phyloP scores from a whole-genome alignment of 2,329 filamentous ascomycete genomes.

The Fusarium lyarnte region DNA sequence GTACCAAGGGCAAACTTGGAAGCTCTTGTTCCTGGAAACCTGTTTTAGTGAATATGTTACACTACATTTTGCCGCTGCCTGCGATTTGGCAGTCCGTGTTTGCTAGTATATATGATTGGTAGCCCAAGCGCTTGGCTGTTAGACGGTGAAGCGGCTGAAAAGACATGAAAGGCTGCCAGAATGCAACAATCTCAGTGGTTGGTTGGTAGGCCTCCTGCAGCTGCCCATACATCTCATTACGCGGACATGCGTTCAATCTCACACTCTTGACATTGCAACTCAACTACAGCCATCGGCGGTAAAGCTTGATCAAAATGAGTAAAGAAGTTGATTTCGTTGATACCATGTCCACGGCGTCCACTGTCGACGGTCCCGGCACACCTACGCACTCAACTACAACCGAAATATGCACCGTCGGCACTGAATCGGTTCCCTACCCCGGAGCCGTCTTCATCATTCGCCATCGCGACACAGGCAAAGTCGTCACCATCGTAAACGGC shows the following conservation, averaged over 20 bases:
- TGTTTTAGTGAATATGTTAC: neutral
- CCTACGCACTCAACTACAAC: slow-evolving; percentile 28
- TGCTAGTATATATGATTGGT: no score
- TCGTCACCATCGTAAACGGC: slow-evolving; percentile 47
- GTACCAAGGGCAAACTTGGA: neutral
- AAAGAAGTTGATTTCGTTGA: slow-evolving; percentile 34
- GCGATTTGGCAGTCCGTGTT: neutral
- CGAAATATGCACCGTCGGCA: neutral
- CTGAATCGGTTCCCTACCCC: slow-evolving; percentile 37
- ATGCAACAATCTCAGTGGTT: neutral
- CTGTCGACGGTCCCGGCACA: slow-evolving; percentile 20
- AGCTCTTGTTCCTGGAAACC: neutral
- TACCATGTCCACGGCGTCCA: slow-evolving; percentile 34
- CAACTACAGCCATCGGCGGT: neutral
- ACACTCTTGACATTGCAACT: neutral
- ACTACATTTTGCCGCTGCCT: neutral
- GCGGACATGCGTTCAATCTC: neutral
- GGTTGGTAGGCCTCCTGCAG: neutral
- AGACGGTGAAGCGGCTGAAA: neutral
- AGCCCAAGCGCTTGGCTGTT: neutral
- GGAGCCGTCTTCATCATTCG: slow-evolving; percentile 47
- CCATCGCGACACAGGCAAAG: slow-evolving; percentile 35
- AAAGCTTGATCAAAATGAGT: neutral
- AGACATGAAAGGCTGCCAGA: neutral
- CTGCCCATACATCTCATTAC: neutral